A percentile compares a stretch with the other conserved stretches of the same genome.
These are phyloP conservation scores for Macrophomina pseudophaseolina DNA, from an alignment of 2,329 filamentous ascomycete genomes.

Conservation along the genomic window DNA sequence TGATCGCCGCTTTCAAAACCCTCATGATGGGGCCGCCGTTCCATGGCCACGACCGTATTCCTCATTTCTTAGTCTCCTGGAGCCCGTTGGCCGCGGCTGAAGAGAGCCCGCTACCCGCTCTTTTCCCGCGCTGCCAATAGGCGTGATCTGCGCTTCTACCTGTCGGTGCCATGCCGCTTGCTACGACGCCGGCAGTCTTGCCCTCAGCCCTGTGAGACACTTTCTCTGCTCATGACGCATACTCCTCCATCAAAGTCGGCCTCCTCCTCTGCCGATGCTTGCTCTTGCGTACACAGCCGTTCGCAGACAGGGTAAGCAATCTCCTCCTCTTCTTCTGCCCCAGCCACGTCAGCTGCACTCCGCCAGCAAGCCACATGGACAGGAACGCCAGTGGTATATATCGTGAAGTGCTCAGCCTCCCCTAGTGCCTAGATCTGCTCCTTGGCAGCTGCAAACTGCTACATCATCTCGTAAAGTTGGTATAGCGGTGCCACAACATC, in stretches of 20 bases:
- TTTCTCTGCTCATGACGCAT: neutral
- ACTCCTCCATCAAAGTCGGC: neutral
- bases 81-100: neutral
- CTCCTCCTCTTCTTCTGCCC: neutral
- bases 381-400: neutral
- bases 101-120: neutral
- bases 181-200: slow-evolving; percentile 14
- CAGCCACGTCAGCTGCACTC: slow-evolving; percentile 8
- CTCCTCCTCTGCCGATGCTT: neutral
- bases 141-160: slow-evolving; percentile 14
- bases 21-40: slow-evolving; percentile 1
- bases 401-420: slow-evolving; percentile 7
- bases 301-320: neutral
- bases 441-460: neutral
- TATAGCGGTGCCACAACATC: neutral
- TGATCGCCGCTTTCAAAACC: neutral
- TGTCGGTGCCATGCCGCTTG: slow-evolving; percentile 10
- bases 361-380: slow-evolving; percentile 10
- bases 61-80: neutral
- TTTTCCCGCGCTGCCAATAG: neutral
- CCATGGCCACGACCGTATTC: slow-evolving; percentile 7
- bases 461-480: slow-evolving; percentile 16
- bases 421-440: neutral
- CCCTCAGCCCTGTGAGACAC: slow-evolving; percentile 21
- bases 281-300: neutral